Base-by-base conservation (phyloP, 2,329 filamentous ascomycete genomes). In the Anisogramma anomala region DNA sequence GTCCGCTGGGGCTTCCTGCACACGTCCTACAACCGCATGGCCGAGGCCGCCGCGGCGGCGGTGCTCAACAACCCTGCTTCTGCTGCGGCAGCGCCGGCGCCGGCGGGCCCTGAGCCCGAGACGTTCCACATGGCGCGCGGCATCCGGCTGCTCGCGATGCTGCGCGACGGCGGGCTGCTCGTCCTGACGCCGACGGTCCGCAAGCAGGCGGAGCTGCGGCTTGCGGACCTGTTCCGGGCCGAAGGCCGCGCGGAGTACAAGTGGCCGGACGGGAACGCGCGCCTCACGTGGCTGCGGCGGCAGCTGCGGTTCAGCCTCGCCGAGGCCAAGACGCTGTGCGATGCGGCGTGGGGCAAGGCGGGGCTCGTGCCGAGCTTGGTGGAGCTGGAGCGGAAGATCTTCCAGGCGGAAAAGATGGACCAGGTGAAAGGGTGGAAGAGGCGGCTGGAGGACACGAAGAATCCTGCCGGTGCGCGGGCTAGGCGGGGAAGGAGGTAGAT, bases 1-100 rank as follows among this genome's bases (percentile, higher is more conserved):
- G 47, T 71, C 7, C 57, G 67, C 26, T 70, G 64, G 59, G 63
- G 64, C 0, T 72, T 73, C 41, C 57, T 65, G 42, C 52, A 59
- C 36, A 58, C 54, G 10, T 39, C 60, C 18, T 52, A 55, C 2
- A 48, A 49, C 23, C 39, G 38, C 11, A 39, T 39, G 22, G 35
- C 42, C 11, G 45, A 39, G 19, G 30, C 30, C 20, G 23, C 41
- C 26, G 41, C 41, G n/a, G 15, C 28, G 5, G 17, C 33, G 10
- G 6, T 35, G 9, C 34, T 38, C 31, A 27, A 36, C 18, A 4
- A 11, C 11, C 4, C 27, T 14, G 11, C 15, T 20, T 9, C 10
- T 14, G 15, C n/a, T n/a, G 15, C 30, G 30, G 18, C 13, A 7
- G 14, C 14, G 14, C 28, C 20, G 42, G 17, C 45, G 41, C 18